Evolutionary conservation across 129 eudicot genomes (phyloP).

Genomic region (Rutidosis leptorrhynchoides): DNA sequence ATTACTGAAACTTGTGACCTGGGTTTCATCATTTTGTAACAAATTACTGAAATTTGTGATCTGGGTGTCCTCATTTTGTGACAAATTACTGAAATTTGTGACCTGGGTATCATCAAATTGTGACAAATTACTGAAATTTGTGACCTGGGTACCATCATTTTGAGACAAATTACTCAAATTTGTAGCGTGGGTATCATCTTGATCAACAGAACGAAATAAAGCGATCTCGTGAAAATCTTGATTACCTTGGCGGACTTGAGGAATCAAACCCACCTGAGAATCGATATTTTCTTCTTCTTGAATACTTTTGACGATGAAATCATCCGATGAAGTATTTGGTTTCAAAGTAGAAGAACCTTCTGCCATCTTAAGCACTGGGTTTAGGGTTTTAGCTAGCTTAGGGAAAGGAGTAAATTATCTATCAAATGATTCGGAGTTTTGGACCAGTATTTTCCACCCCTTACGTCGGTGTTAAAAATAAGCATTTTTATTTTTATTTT

Average conservation of each 20-base stretch:
- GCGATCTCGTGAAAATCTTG: background rate
- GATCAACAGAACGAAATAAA: background rate
- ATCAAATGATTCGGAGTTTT: too few relatives aligned
- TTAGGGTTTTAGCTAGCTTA: constrained; percentile 6
- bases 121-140: background rate
- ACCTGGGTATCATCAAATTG: constrained; percentile 16
- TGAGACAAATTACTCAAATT: background rate
- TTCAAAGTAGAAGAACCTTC: constrained; percentile 22
- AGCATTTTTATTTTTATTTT: too few relatives aligned
- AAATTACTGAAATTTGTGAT: background rate
- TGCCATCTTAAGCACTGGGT: constrained; percentile 23
- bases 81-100: background rate
- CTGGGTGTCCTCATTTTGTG: constrained; percentile 12
- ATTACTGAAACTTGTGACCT: background rate
- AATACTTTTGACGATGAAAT: constrained; percentile 15
- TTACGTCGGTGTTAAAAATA: too few relatives aligned
- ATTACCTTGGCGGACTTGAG: background rate
- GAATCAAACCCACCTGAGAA: constrained; percentile 14
- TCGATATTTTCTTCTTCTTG: constrained; percentile 24
- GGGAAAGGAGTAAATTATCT: background rate
- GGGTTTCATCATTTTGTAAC: background rate
- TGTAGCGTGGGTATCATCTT: constrained; percentile 14
- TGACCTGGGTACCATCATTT: constrained; percentile 17
- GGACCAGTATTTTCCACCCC: too few relatives aligned
- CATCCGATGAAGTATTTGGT: constrained; percentile 27